Conservation (phyloP, 2,329 filamentous ascomycete species). For the Aspergillus arachidicola region DNA sequence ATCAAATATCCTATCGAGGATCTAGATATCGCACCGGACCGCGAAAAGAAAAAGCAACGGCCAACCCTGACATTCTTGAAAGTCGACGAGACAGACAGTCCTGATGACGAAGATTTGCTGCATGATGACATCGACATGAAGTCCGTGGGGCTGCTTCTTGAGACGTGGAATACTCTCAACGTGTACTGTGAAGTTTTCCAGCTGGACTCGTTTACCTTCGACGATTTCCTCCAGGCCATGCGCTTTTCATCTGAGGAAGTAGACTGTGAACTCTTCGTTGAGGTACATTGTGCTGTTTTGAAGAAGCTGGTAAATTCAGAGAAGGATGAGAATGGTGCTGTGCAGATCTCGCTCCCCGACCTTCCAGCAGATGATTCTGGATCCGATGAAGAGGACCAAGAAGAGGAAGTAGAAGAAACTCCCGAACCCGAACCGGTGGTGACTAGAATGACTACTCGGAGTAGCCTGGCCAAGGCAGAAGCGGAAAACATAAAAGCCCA, state of each 20-base stretch:
- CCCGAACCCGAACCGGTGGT: slow-evolving; percentile 67
- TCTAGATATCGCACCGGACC: slow-evolving; percentile 72
- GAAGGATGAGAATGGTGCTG: slow-evolving; percentile 69
- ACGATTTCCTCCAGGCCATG: slow-evolving; percentile 91
- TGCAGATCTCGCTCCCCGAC: slow-evolving; percentile 77
- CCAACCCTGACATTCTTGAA: slow-evolving; percentile 79
- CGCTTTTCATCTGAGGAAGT: slow-evolving; percentile 71
- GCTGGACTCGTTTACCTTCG: slow-evolving; percentile 95
- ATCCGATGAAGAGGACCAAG: slow-evolving; percentile 62
- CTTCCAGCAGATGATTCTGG: slow-evolving; percentile 71
- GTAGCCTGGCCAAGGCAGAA: slow-evolving; percentile 81
- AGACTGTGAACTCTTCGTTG: slow-evolving; percentile 82
- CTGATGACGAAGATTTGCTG: slow-evolving; percentile 50
- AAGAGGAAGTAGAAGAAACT: slow-evolving; percentile 60
- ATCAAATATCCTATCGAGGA: slow-evolving; percentile 97
- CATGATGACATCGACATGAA: slow-evolving; percentile 68
- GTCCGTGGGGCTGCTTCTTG: slow-evolving; percentile 81
- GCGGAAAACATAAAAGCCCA: slow-evolving; percentile 68
- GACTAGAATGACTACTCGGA: slow-evolving; percentile 73
- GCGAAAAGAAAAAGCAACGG: slow-evolving; percentile 64
- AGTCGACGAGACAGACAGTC: slow-evolving; percentile 60
- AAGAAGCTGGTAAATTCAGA: slow-evolving; percentile 82
- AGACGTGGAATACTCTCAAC: slow-evolving; percentile 95
- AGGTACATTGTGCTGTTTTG: slow-evolving; percentile 87
- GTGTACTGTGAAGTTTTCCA: slow-evolving; percentile 96